Conservation (phyloP, 2,329 filamentous ascomycete genomes). For the Sporothrix brunneoviolacea region DNA sequence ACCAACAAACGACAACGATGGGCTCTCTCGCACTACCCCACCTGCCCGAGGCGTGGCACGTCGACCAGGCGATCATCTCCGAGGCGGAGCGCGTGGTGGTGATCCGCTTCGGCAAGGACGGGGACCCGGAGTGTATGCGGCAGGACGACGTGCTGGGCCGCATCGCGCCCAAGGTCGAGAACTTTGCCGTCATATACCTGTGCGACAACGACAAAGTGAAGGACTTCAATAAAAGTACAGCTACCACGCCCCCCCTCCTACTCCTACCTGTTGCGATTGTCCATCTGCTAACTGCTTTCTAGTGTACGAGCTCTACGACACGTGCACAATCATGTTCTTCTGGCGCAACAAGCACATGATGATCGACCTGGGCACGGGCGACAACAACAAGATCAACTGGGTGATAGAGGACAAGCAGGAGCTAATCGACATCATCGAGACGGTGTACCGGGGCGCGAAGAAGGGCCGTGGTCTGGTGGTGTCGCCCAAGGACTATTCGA, state of each 20-base stretch:
- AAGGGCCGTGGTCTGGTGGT: constrained; percentile 96
- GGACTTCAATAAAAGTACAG: constrained; percentile 66
- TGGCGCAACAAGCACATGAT: constrained; percentile 99
- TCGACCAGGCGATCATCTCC: constrained; percentile 85
- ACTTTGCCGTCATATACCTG: constrained; percentile 86
- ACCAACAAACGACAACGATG: constrained; percentile 31
- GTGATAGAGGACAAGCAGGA: constrained; percentile 91
- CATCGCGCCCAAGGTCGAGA: constrained; percentile 89
- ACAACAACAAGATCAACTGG: constrained; percentile 63
- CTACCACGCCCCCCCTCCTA: neutral
- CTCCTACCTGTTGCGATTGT: too few species aligned
- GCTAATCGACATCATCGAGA: constrained; percentile 96
- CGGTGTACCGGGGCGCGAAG: constrained; percentile 95
- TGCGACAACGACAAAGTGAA: constrained; percentile 88
- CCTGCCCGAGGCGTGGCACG: constrained; percentile 89
- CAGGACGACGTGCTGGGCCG: constrained; percentile 92
- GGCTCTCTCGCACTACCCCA: constrained; percentile 91
- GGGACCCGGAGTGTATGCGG: constrained; percentile 65
- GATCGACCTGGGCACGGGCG: constrained; percentile 95
- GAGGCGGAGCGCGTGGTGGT: constrained; percentile 91
- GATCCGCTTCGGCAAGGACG: constrained; percentile 87
- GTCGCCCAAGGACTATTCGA: constrained; percentile 77
- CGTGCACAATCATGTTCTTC: constrained; percentile 81
- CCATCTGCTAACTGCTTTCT: constrained; percentile 59
- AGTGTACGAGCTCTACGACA: constrained; percentile 74